A percentile compares a stretch with the other conserved stretches of the same genome.
These are phyloP conservation scores for Saccharomyces hybrid DNA, from an alignment of 1,139 yeast species.

Conservation along the genomic window DNA sequence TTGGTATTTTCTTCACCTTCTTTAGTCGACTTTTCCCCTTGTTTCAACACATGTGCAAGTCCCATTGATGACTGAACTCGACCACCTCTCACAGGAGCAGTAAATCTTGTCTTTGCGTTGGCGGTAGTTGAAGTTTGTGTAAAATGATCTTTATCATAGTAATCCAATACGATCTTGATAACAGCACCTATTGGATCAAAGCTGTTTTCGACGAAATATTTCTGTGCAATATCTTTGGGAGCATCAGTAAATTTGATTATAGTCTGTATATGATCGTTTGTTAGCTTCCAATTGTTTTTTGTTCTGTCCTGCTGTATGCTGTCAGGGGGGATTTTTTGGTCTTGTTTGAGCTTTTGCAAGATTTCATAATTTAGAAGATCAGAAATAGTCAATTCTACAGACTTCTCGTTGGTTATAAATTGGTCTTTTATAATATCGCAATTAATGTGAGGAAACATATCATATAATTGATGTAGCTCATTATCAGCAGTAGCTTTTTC, in stretches of 20 bases:
- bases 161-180: conserved; percentile 14
- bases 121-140: not conserved
- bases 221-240: conserved; percentile 13
- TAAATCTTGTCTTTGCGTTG: not conserved
- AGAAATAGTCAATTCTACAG: not conserved
- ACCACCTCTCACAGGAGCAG: conserved; percentile 1
- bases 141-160: conserved; percentile 2
- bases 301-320: not conserved
- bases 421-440: not conserved
- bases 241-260: conserved; percentile 18
- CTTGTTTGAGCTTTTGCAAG: not conserved
- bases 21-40: not conserved
- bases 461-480: not conserved
- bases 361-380: not conserved
- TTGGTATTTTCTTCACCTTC: not conserved
- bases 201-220: conserved; percentile 14
- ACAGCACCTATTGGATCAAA: conserved; percentile 15
- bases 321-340: not conserved
- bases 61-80: conserved; percentile 19
- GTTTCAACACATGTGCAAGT: conserved; percentile 12
- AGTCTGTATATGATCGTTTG: conserved; percentile 7
- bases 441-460: not conserved
- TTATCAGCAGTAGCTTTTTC: not conserved
- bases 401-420: not conserved
- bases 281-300: conserved; percentile 6